Conservation (phyloP, 2,329 filamentous ascomycete species). For the Rugonectria rugulosa region DNA sequence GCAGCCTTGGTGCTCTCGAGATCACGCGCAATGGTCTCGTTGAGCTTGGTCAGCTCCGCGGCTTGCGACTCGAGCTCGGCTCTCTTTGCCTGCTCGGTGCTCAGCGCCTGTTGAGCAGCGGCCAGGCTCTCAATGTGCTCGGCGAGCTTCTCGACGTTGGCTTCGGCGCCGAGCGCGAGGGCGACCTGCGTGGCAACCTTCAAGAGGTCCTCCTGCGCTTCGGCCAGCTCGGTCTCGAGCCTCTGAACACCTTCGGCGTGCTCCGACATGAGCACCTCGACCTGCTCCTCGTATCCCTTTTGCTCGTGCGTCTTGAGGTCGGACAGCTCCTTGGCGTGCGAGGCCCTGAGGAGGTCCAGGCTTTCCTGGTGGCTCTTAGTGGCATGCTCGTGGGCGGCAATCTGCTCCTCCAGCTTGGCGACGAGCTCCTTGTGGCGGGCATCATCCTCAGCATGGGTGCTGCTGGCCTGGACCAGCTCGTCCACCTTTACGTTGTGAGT, state of each 20-base stretch:
- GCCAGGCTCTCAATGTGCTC: constrained; percentile 66
- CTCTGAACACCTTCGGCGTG: constrained; percentile 63
- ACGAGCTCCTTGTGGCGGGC: constrained; percentile 57
- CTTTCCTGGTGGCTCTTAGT: constrained; percentile 62
- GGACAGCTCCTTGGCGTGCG: constrained; percentile 59
- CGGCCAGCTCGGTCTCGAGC: constrained; percentile 68
- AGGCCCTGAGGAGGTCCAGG: constrained; percentile 57
- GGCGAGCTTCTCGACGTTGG: constrained; percentile 72
- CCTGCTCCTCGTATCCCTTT: constrained; percentile 64
- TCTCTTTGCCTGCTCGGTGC: constrained; percentile 64
- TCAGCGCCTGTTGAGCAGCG: constrained; percentile 66
- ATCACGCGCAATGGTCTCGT: constrained; percentile 66
- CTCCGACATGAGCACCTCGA: constrained; percentile 66
- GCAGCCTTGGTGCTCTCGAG: constrained; percentile 67
- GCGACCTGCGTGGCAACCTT: constrained; percentile 71
- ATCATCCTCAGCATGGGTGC: constrained; percentile 55
- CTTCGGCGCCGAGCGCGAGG: constrained; percentile 65
- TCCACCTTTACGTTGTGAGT: constrained; percentile 59
- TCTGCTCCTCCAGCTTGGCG: constrained; percentile 63
- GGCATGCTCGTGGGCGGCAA: constrained; percentile 65
- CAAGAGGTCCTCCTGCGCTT: constrained; percentile 71
- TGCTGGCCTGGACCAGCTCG: constrained; percentile 55
- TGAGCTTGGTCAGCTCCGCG: constrained; percentile 63
- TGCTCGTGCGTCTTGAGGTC: constrained; percentile 58
- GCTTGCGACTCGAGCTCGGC: constrained; percentile 64